These are phyloP conservation scores for Heliamphora pulchella DNA, from an alignment of 179 eudicot genomes.

Conservation along the genomic window DNA sequence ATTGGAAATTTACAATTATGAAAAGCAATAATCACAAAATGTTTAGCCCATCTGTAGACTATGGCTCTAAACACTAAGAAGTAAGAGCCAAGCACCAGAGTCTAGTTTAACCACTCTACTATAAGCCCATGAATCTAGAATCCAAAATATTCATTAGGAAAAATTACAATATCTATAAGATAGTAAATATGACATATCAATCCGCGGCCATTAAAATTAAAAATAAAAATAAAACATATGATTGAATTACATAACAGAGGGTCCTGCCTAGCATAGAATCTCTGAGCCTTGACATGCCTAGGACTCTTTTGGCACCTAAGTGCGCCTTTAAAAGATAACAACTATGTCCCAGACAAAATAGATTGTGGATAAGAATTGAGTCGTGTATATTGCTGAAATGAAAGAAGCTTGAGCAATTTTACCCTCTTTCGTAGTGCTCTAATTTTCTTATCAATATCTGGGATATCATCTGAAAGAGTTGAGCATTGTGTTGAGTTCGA, in stretches of 20 bases:
- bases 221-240: background rate
- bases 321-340: background rate
- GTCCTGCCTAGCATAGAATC: background rate
- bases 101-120: background rate
- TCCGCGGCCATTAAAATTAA: background rate
- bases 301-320: constrained; percentile 1
- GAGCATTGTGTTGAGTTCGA: constrained; percentile 31
- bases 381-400: background rate
- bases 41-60: background rate
- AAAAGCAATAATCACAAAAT: background rate
- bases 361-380: background rate
- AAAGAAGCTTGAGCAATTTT: constrained; percentile 12
- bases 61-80: background rate
- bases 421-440: constrained; percentile 95
- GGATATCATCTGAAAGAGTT: constrained; percentile 32
- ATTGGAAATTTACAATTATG: background rate
- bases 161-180: background rate
- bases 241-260: background rate
- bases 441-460: constrained; percentile 72
- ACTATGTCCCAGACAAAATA: background rate
- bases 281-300: background rate
- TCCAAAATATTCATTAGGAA: background rate
- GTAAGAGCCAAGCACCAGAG: background rate
- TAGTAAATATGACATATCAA: background rate
- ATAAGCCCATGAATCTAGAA: constrained; percentile 3